Percentiles rank a stretch among this genome's conserved stretches.
Conservation (phyloP, 148 eudicot species). For the Drosera capensis region DNA sequence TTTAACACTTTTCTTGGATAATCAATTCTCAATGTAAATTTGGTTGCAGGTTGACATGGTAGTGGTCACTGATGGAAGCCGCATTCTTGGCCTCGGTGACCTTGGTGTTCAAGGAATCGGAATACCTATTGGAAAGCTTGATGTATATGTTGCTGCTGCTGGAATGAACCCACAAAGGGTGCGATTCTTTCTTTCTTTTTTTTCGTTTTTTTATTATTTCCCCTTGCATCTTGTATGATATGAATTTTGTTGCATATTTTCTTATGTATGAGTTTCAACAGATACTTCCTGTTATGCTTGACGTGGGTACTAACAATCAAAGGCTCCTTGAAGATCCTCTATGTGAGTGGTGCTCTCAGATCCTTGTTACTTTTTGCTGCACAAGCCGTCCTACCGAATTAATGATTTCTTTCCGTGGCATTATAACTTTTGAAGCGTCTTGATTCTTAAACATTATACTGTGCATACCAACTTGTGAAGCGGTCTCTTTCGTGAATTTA, state of each 20-base stretch:
- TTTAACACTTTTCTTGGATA: conserved; percentile 1
- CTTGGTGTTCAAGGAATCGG: conserved; percentile 99
- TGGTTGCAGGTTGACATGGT: conserved; percentile 91
- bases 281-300: conserved; percentile 97
- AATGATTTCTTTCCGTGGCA: no score
- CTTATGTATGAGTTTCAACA: conserved; percentile 10
- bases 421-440: no score
- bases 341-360: conserved; percentile 39
- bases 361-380: neutral
- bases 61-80: conserved; percentile 98
- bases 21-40: conserved; percentile 5
- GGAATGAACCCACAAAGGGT: conserved; percentile 91
- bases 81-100: conserved; percentile 95
- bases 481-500: no score
- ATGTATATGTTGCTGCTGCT: conserved; percentile 98
- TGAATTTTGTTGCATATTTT: neutral
- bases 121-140: conserved; percentile 95
- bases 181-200: conserved; percentile 13
- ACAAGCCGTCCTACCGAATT: no score
- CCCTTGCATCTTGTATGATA: neutral
- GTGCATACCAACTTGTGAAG: no score
- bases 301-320: conserved; percentile 93
- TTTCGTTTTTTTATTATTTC: conserved; percentile 2
- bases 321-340: conserved; percentile 78
- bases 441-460: no score